phyloP scores from a whole-genome alignment of 2,329 filamentous ascomycete species.

The Neonectria punicea region DNA sequence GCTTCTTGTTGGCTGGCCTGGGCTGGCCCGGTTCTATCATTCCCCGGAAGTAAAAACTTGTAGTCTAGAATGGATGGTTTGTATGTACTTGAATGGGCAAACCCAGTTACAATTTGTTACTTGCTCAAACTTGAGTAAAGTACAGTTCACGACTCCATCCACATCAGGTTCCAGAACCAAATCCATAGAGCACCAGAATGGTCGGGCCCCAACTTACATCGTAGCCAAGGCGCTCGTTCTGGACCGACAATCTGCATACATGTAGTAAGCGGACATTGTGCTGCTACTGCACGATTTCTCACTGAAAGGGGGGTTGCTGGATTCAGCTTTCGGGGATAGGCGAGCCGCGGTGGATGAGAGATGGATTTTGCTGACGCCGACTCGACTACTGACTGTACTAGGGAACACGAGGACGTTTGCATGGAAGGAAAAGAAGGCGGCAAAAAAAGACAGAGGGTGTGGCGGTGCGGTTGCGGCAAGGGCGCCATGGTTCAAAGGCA shows the following conservation, averaged over 20 bases:
- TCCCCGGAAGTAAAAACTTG: no score
- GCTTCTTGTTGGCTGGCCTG: background rate
- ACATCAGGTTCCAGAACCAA: background rate
- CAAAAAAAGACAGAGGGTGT: background rate
- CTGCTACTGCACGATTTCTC: background rate
- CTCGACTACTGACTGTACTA: background rate
- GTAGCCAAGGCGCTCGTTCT: background rate
- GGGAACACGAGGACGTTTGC: constrained; percentile 15
- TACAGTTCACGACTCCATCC: background rate
- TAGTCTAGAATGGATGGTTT: no score
- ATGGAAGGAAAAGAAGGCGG: constrained; percentile 1
- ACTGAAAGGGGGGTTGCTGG: background rate
- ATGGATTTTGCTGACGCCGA: constrained; percentile 17
- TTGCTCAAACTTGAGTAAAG: background rate
- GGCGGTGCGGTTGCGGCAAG: constrained; percentile 15
- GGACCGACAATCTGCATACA: background rate
- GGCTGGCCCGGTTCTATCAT: background rate
- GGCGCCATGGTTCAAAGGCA: constrained; percentile 3
- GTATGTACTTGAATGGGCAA: background rate
- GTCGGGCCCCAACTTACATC: background rate
- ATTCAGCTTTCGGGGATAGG: constrained; percentile 6
- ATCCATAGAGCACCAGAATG: constrained; percentile 4
- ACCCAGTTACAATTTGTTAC: constrained; percentile 9
- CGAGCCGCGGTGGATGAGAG: background rate
- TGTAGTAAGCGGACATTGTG: no score